phyloP scores from a whole-genome alignment of 2,329 filamentous ascomycete species.

The Nemania sp. region DNA sequence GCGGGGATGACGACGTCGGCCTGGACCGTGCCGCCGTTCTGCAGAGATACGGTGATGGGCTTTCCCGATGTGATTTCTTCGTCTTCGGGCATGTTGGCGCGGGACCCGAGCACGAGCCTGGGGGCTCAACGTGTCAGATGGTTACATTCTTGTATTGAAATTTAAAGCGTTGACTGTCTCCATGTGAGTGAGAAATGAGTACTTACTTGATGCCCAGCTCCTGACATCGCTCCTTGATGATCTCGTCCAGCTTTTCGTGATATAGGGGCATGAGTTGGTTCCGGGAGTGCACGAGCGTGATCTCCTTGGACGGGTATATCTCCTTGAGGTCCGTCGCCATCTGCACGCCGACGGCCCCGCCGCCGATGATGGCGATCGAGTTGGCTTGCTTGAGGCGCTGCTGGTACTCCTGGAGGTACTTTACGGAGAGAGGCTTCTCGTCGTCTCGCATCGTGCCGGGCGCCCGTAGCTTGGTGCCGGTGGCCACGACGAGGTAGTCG shows the following conservation, averaged over 20 bases:
- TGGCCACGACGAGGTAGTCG: conserved; percentile 51
- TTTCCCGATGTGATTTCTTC: conserved; percentile 25
- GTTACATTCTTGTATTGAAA: neutral
- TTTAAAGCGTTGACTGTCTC: too few relatives aligned
- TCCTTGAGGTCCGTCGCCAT: conserved; percentile 55
- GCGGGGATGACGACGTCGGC: conserved; percentile 52
- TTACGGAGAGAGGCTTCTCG: conserved; percentile 41
- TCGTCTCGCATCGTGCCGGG: conserved; percentile 45
- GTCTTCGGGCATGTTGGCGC: conserved; percentile 35
- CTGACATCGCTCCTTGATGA: conserved; percentile 43
- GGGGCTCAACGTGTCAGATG: neutral
- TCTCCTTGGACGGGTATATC: conserved; percentile 50
- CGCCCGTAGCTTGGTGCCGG: conserved; percentile 44
- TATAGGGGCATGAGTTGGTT: conserved; percentile 50
- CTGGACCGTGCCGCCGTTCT: conserved; percentile 39
- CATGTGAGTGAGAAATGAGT: neutral
- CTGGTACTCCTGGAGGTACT: conserved; percentile 44
- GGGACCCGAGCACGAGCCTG: conserved; percentile 36
- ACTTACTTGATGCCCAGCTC: conserved; percentile 45
- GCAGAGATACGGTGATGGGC: conserved; percentile 39
- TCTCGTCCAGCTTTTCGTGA: conserved; percentile 45
- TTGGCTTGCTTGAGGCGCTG: conserved; percentile 37
- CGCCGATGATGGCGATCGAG: conserved; percentile 46
- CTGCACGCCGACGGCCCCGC: conserved; percentile 56
- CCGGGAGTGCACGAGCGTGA: conserved; percentile 54